Conservation (phyloP, 2,329 filamentous ascomycete species). For the Clathrospora elynae region DNA sequence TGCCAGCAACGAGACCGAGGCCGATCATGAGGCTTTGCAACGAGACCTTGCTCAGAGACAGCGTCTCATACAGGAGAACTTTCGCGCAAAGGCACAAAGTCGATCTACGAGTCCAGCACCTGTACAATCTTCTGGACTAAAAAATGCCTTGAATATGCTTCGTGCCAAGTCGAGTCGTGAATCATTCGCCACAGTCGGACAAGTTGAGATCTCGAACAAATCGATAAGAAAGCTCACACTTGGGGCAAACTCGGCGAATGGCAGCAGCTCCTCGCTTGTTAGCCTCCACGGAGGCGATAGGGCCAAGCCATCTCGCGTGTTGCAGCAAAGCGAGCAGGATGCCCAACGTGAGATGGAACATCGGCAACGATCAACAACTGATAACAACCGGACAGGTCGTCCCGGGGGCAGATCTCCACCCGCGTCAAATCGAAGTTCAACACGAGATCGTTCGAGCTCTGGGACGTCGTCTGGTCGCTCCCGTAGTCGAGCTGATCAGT, state of each 20-base stretch:
- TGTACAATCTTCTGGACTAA: conserved; percentile 50
- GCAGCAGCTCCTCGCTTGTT: conserved; percentile 44
- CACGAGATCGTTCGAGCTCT: conserved; percentile 61
- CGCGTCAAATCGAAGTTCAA: conserved; percentile 47
- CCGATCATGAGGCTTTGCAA: conserved; percentile 72
- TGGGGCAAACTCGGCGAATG: conserved; percentile 49
- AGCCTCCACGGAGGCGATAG: conserved; percentile 33
- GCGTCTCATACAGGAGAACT: conserved; percentile 71
- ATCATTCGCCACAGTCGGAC: conserved; percentile 60
- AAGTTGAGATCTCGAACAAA: conserved; percentile 57
- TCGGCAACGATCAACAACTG: conserved; percentile 43
- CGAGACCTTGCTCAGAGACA: conserved; percentile 73
- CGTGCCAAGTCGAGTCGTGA: conserved; percentile 70
- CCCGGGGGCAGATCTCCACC: conserved; percentile 46
- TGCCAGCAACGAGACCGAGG: conserved; percentile 57
- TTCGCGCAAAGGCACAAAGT: conserved; percentile 68
- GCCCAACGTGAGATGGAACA: conserved; percentile 39
- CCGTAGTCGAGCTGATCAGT: conserved; percentile 56
- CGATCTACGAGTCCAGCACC: conserved; percentile 48
- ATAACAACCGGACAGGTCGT: conserved; percentile 39
- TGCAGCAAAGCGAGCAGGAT: conserved; percentile 44
- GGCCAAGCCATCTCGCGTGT: conserved; percentile 40
- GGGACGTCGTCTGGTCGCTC: conserved; percentile 59
- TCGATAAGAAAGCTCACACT: conserved; percentile 67
- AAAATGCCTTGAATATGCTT: conserved; percentile 66